These are phyloP conservation scores for Talaromyces funiculosus DNA, from an alignment of 2,329 filamentous ascomycete species.

Conservation along the genomic window DNA sequence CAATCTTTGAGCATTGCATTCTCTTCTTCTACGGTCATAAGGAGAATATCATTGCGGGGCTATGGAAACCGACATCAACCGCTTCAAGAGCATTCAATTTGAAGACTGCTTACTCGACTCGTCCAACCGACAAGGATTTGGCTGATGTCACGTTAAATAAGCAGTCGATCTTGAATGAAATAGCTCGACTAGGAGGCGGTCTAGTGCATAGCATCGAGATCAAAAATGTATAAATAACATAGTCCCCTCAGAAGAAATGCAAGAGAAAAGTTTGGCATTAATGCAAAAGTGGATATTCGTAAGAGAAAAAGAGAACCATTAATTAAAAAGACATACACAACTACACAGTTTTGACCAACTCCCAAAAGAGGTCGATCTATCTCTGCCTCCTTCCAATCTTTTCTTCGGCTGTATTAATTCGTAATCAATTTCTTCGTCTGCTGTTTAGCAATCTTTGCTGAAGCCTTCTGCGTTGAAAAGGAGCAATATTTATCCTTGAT, in stretches of 20 bases:
- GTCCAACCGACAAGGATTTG: slow-evolving; percentile 17
- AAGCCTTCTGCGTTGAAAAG: slow-evolving; percentile 66
- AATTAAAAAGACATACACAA: not conserved
- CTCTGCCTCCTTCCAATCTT: not conserved
- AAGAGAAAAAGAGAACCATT: not conserved
- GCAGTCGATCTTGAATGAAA: slow-evolving; percentile 39
- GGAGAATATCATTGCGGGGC: slow-evolving; percentile 53
- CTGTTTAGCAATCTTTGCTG: slow-evolving; percentile 43
- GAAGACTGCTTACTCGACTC: slow-evolving; percentile 35
- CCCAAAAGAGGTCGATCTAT: not conserved
- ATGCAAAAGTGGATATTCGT: not conserved
- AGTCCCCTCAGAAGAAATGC: not conserved
- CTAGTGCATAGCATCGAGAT: slow-evolving; percentile 64
- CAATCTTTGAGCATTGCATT: slow-evolving; percentile 61
- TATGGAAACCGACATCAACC: slow-evolving; percentile 56
- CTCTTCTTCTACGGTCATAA: slow-evolving; percentile 71
- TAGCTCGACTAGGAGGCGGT: slow-evolving; percentile 50
- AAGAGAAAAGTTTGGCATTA: not conserved
- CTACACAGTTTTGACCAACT: not conserved
- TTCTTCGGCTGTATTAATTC: slow-evolving; percentile 7
- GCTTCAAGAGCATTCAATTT: slow-evolving; percentile 30
- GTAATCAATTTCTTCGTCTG: slow-evolving; percentile 25
- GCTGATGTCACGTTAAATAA: slow-evolving; percentile 34
- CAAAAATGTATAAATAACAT: slow-evolving; percentile 19
- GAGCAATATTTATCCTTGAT: slow-evolving; percentile 93